phyloP scores from a whole-genome alignment of 768 basidiomycete genomes.

The Tulasnella sp. region DNA sequence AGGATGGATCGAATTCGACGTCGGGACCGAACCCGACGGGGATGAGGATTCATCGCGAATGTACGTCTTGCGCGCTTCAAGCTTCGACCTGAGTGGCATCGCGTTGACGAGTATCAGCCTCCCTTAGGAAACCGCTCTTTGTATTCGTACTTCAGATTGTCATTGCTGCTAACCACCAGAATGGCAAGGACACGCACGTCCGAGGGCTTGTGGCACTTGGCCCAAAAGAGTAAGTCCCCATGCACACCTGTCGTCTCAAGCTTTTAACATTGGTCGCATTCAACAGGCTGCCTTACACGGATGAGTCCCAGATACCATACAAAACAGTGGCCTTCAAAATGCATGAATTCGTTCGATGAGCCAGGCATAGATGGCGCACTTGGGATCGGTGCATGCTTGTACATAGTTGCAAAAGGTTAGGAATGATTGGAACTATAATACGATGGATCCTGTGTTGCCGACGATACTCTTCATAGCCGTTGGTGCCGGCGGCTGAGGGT shows the following conservation, averaged over 20 bases:
- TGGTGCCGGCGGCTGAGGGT: background rate
- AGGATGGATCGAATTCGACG: slow-evolving; percentile 87
- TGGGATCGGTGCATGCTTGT: too few species aligned
- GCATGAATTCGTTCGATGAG: slow-evolving; percentile 67
- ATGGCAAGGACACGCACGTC: slow-evolving; percentile 98
- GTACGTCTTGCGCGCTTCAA: slow-evolving; percentile 39
- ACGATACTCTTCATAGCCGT: background rate
- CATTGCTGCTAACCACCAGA: slow-evolving; percentile 90
- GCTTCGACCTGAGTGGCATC: background rate
- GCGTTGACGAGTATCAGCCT: background rate
- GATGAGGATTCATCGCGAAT: slow-evolving; percentile 49
- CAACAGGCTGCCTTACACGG: slow-evolving; percentile 36
- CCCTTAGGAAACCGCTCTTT: slow-evolving; percentile 67
- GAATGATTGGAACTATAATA: background rate
- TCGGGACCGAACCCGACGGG: slow-evolving; percentile 72
- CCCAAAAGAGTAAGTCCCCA: slow-evolving; percentile 55
- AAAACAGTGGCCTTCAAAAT: slow-evolving; percentile 56
- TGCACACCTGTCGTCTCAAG: background rate
- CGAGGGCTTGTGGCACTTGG: slow-evolving; percentile 84
- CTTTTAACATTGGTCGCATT: slow-evolving; percentile 22
- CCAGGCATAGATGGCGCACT: too few species aligned
- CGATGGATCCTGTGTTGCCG: background rate
- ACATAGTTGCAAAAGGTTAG: too few species aligned
- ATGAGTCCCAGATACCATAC: slow-evolving; percentile 71
- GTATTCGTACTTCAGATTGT: slow-evolving; percentile 88